Percentiles rank a stretch among this genome's conserved stretches.
phyloP scores from a whole-genome alignment of 2,329 filamentous ascomycete genomes.

The Fusarium ramigenum region DNA sequence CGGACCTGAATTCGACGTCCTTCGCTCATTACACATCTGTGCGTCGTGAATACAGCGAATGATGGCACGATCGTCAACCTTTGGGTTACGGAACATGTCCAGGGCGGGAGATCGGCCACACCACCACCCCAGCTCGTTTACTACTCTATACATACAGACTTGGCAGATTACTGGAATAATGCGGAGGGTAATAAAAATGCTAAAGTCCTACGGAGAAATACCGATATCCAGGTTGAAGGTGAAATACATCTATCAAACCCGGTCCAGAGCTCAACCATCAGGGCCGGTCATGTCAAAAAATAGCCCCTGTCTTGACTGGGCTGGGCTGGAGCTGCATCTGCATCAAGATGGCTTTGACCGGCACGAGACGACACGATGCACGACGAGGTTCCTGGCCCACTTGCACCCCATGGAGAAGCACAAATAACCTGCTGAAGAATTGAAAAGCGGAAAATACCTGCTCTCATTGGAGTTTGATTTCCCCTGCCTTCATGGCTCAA shows the following conservation, averaged over 20 bases:
- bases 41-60: background rate
- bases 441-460: background rate
- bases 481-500: background rate
- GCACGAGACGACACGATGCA: slow-evolving; percentile 28
- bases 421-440: slow-evolving; percentile 2
- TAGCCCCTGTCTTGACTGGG: slow-evolving; percentile 13
- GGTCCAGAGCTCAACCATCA: slow-evolving; percentile 31
- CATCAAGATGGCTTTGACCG: slow-evolving; percentile 30
- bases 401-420: slow-evolving; percentile 32
- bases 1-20: background rate
- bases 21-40: background rate
- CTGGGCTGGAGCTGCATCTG: background rate
- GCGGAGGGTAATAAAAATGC: background rate
- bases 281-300: slow-evolving; percentile 22
- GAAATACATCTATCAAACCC: slow-evolving; percentile 14
- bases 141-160: background rate
- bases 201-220: background rate
- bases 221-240: background rate
- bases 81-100: background rate
- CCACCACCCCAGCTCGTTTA: background rate
- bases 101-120: slow-evolving; percentile 31
- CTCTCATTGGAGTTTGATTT: background rate
- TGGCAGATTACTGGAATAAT: slow-evolving; percentile 1
- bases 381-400: slow-evolving; percentile 22
- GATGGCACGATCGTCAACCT: background rate